Evolutionary conservation across 257 asterid genomes (phyloP).

Genomic region (Cinchona pubescens): DNA sequence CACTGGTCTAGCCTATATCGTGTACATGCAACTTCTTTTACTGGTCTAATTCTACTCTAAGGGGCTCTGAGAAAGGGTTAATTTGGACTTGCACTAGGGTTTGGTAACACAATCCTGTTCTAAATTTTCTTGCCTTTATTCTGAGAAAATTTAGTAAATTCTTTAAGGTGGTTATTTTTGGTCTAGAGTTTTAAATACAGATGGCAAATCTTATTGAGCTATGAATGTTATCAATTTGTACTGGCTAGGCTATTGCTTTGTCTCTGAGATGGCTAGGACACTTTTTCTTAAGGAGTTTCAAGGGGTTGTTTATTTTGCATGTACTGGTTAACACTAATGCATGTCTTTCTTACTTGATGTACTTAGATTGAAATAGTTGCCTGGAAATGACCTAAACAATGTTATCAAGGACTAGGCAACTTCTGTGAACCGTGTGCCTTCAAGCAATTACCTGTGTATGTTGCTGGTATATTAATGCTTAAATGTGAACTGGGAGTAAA

Average conservation of each 20-base stretch:
- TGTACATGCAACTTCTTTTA: neutral
- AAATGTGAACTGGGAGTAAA: neutral
- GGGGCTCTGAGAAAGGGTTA: neutral
- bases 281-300: neutral
- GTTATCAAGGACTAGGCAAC: slow-evolving; percentile 5
- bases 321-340: neutral
- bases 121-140: neutral
- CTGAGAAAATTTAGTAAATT: neutral
- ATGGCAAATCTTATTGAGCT: neutral
- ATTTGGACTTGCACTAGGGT: neutral
- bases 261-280: neutral
- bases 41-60: neutral
- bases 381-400: neutral
- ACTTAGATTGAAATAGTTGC: neutral
- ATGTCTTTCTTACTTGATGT: neutral
- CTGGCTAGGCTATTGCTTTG: neutral
- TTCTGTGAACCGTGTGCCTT: neutral
- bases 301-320: neutral
- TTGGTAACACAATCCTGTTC: neutral
- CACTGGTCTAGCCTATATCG: neutral
- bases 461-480: neutral
- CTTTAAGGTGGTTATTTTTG: neutral
- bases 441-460: neutral
- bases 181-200: neutral
- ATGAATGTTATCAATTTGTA: neutral